Evolutionary conservation across 202 grass and related monocot species (phyloP), one percentile per base, ranked within the genome.

Genomic region (Schoenoplectus triqueter): DNA sequence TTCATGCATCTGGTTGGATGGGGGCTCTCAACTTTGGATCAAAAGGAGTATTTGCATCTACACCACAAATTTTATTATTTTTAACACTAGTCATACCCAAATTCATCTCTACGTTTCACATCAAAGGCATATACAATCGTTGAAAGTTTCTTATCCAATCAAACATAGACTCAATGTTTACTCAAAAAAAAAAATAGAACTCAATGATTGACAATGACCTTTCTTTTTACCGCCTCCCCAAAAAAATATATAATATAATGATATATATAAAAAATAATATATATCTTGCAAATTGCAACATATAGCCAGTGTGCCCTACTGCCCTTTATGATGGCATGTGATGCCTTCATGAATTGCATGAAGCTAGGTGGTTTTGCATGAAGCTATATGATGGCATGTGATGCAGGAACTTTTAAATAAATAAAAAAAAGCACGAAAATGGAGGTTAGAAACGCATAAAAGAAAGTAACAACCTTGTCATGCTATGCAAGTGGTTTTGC

Each of bases 31-130:
- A 18, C 1, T 22, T 76, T 13, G 20, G 4, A 55, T 40, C 10
- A 55, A 7, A 76, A 76, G 72, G 49, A 70, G 20, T 17, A 76
- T 76, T 76, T 76, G 72, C 19, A 39, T 21, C 19, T 76, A 22
- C 3, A 56, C 50, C 72, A 4, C 10, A 39, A 72, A 55, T 10
- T 55, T 31, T 40, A 55, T 39, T 15, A 7, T 54, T 22, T 22
- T 55, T 6, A 47, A 10, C 6, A 48, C 14, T 10, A 6, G 6
- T 14, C 69, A 8, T 8, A 9, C 14, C 42, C 31, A n/a, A 55
- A 31, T 55, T 39, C 54, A 21, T 75, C 9, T 19, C 6, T 55
- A 8, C 10, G 8, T 75, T 76, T 31, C 4, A 73, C 44, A 73
- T 50, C 14, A 13, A 68, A 5, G 1, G 9, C 21, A 7, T 40